Evolutionary conservation across 805 yeast genomes (phyloP).

Genomic region (Lipomyces sp.): DNA sequence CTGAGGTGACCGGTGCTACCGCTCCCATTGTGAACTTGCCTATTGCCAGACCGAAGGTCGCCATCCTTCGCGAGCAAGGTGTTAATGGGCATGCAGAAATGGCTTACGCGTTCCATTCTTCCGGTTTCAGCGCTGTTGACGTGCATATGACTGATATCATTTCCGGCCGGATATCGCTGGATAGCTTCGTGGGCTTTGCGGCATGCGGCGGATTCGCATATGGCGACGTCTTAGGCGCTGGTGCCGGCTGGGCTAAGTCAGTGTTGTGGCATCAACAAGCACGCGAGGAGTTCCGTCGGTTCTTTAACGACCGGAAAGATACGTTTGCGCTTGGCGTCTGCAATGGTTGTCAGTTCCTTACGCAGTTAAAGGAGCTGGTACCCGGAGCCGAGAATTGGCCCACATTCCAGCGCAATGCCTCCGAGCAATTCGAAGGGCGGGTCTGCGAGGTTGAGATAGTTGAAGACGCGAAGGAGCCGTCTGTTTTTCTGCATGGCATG

Average conservation of each 20-base stretch:
- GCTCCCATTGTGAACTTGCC: conserved; percentile 7
- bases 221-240: conserved; percentile 99
- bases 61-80: conserved; percentile 97
- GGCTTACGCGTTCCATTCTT: conserved; percentile 96
- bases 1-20: conserved; percentile 25
- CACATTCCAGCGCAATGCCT: conserved; percentile 81
- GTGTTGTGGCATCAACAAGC: conserved; percentile 82
- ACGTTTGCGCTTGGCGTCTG: conserved; percentile 98
- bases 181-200: conserved; percentile 87
- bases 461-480: conserved; percentile 53
- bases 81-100: conserved; percentile 97
- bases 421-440: conserved; percentile 97
- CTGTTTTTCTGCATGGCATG: conserved; percentile 86
- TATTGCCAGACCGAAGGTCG: conserved; percentile 75
- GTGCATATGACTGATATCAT: conserved; percentile 95
- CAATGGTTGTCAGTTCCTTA: conserved; percentile 96
- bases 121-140: conserved; percentile 92
- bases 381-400: conserved; percentile 98
- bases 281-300: conserved; percentile 72
- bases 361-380: conserved; percentile 80
- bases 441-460: conserved; percentile 83
- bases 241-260: conserved; percentile 98
- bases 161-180: conserved; percentile 69
- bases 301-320: conserved; percentile 84
- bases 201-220: conserved; percentile 99